These are phyloP conservation scores for Chalciporus sphaerocephalus DNA, from an alignment of 768 basidiomycete genomes.

Conservation along the genomic window DNA sequence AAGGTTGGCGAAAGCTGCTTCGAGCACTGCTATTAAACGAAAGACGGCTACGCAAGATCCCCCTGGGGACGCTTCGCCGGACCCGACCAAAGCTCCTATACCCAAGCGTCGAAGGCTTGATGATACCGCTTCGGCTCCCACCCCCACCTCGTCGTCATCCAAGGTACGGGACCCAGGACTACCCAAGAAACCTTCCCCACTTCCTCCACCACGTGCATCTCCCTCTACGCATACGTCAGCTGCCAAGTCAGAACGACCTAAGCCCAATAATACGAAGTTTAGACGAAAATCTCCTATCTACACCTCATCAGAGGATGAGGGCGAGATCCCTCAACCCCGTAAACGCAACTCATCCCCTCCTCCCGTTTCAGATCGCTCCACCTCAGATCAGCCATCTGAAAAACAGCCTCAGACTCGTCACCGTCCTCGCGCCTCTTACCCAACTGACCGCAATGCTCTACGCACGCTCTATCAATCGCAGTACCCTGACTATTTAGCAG, in stretches of 20 bases:
- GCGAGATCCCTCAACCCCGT: constrained; percentile 33
- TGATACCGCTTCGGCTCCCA: constrained; percentile 21
- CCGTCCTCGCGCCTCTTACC: constrained; percentile 32
- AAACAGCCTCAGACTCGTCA: constrained; percentile 16
- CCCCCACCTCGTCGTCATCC: constrained; percentile 10
- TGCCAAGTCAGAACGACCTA: constrained; percentile 22
- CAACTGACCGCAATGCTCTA: constrained; percentile 46
- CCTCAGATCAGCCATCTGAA: constrained; percentile 15
- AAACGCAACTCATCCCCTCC: constrained; percentile 28
- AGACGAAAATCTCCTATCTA: constrained; percentile 59
- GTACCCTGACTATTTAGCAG: constrained; percentile 49
- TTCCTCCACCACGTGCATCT: constrained; percentile 17
- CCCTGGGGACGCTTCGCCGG: constrained; percentile 19
- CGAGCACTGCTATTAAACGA: constrained; percentile 33
- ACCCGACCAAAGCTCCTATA: constrained; percentile 6
- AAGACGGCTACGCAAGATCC: constrained; percentile 33
- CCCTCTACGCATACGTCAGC: constrained; percentile 8
- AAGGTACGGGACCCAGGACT: constrained; percentile 26
- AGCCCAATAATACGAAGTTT: constrained; percentile 28
- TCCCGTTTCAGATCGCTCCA: constrained; percentile 20
- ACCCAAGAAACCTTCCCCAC: constrained; percentile 36
- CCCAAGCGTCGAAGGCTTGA: constrained; percentile 46
- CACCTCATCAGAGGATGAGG: constrained; percentile 64
- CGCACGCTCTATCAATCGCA: constrained; percentile 49
- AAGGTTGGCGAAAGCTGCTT: constrained; percentile 18